Evolutionary conservation across 106 monocot genomes (phyloP), one percentile per base, ranked within the genome.

Genomic region (Iris macrosiphon): DNA sequence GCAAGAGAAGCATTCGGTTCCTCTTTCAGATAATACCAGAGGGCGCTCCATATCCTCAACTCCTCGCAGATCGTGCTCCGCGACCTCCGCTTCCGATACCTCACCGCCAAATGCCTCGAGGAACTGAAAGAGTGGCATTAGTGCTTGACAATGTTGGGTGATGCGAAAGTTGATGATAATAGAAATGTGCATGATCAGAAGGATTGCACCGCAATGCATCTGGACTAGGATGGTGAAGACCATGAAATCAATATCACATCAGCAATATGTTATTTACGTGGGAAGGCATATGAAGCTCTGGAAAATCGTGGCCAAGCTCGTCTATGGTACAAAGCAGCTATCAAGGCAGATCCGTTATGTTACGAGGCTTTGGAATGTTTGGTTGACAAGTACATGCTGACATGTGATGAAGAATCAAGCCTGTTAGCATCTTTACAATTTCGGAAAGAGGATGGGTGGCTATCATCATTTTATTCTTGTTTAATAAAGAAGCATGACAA

Each of bases 361-460:
- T 92, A 83, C 41, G 87, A 92, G 92, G 92, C 92, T 42, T 71
- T 92, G 53, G 87, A 92, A 66, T 73, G 92, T 62, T 59, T 92
- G 57, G 63, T 92, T 53, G 76, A 87, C 47, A 87, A 87, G 33
- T 83, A 79, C 58, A 92, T 92, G 92, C 62, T 93, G 24, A 84
- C 83, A 20, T 93, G 68, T 49, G 87, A 87, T 69, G 52, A 63
- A 93, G 93, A 93, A 70, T 74, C 77, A 53, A 75, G 61, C 50
- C 34, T 93, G 23, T 64, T 93, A 48, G 73, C 83, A 49, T 83
- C 87, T 62, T 43, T 93, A 53, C 73, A 71, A 26, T 93, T 93
- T 78, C 57, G 75, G 40, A 65, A 83, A 42, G 88, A 83, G 45
- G 93, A 93, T 60, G 66, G 47, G 31, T 93, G 93, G 93, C 52